Evolutionary conservation across 2,329 filamentous ascomycete species (phyloP), one percentile per base, ranked within the genome.

Genomic region (Neocucurbitaria cava): DNA sequence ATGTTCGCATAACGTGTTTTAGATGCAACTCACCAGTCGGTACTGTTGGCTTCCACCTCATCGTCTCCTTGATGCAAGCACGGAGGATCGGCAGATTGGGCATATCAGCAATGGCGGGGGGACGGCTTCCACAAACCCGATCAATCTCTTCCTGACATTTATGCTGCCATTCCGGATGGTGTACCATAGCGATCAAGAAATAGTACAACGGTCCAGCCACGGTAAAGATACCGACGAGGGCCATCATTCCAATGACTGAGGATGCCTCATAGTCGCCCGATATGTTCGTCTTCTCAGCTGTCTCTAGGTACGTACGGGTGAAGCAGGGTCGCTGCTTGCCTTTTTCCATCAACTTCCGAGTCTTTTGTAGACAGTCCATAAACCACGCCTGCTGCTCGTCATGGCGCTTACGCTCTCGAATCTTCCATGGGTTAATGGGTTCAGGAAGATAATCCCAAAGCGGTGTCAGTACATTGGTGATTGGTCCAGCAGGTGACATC

Each of bases 401-500:
- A 59, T 84, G 82, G 18, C 82, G 77, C 65, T 81, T 82, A 36
- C 74, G 76, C 65, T 85, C 82, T 6, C 79, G 79, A 13, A 72
- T 73, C 68, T 84, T 84, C 82, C 82, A 85, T 0, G 82, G 82
- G 59, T 84, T 84, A 41, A 84, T 74, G 13, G 69, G 58, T 52
- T 74, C 70, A 1, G 82, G 82, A 1, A 85, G 65, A 49, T 58
- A 69, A 53, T 83, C 77, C 82, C 82, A 84, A 0, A 85, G 74
- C 4, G 82, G 82, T 3, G 82, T 84, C 36, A 85, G 48, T 3
- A 84, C 78, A 54, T 85, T 85, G n/a, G 82, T 85, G 58, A 85
- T 81, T 1, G 83, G 82, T 0, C 83, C 83, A 23, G 83, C 82
- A 0, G 83, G 83, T 1, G 82, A 85, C 82, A 85, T 85, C 49